Base-by-base conservation (phyloP, 495 filamentous ascomycete species). In the Aspergillus sclerotiicarbonarius region DNA sequence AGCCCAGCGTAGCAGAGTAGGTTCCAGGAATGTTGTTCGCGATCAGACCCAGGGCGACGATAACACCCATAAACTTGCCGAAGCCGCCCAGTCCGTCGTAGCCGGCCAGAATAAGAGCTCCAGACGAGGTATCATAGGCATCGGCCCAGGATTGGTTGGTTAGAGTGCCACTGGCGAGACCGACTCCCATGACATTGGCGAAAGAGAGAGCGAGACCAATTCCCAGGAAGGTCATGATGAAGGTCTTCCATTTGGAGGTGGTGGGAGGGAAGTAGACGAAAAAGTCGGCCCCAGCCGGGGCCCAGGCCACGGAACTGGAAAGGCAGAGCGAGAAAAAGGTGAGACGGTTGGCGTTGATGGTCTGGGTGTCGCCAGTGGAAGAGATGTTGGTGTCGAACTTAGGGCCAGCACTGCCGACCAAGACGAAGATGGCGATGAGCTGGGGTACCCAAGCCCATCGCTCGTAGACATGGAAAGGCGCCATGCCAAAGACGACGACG, bases 1-100 rank as follows among this genome's bases (percentile, higher is more conserved):
- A 82, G 32, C 86, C 82, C 32, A 90, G 74, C 4, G 82, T 83
- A 18, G 78, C 76, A 12, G 80, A 82, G 68, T 88, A 89, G 8
- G 81, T 83, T 0, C 85, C 80, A 0, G 86, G 78, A 44, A 90
- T 78, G 41, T 83, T 81, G 63, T 90, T 90, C 3, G 83, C 76
- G 45, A 89, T 80, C 2, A 87, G 67, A 1, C 87, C 86, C 5
- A 90, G 67, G 0, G 85, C 81, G 19, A 87, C 73, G 5, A 90
- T 59, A 2, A 88, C 82, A 5, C 78, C 75, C 63, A 83, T 82
- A 72, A 90, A 84, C 59, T 81, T 82, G 4, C 87, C 87, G 57
- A 90, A 89, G 0, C 71, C 71, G 16, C 81, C 81, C 0, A 91
- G 75, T 4, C 76, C 75, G 3, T 63, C 67, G 57, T 76, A 88